Evolutionary conservation across 805 yeast genomes (phyloP).

Genomic region (Isabelozyma gotoi): DNA sequence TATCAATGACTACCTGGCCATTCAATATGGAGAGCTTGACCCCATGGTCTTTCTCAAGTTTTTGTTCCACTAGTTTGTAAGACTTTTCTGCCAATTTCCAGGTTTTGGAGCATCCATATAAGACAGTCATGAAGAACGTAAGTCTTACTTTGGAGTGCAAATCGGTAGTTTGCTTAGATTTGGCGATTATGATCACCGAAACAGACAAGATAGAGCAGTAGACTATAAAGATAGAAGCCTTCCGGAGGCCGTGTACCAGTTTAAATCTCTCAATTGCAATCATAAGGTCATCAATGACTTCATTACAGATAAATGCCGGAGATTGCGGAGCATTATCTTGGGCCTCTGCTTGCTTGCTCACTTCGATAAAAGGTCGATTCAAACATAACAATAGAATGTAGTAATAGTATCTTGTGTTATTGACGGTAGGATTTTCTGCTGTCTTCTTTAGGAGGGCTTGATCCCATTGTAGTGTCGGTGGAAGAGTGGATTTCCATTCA

Average conservation of each 20-base stretch:
- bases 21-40: not conserved
- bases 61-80: conserved; percentile 38
- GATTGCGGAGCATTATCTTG: conserved; percentile 14
- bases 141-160: conserved; percentile 24
- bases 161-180: conserved; percentile 22
- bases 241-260: conserved; percentile 36
- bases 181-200: conserved; percentile 38
- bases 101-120: conserved; percentile 41
- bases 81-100: conserved; percentile 51
- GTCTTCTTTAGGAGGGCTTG: conserved; percentile 34
- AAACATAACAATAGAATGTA: conserved; percentile 58
- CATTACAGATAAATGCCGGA: conserved; percentile 35
- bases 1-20: not conserved
- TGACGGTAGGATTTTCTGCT: conserved; percentile 54
- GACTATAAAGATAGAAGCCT: too few species aligned
- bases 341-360: conserved; percentile 14
- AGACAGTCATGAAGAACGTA: conserved; percentile 38
- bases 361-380: conserved; percentile 58
- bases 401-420: conserved; percentile 55
- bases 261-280: conserved; percentile 37
- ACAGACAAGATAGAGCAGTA: conserved; percentile 39
- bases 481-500: conserved; percentile 53
- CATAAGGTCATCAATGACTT: conserved; percentile 43
- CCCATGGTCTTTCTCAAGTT: conserved; percentile 19
- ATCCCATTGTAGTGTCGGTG: conserved; percentile 51